Percentiles rank a stretch among this genome's conserved stretches.
These are phyloP conservation scores for Laburnicola sp. DNA, from an alignment of 2,329 filamentous ascomycete genomes.

Conservation along the genomic window DNA sequence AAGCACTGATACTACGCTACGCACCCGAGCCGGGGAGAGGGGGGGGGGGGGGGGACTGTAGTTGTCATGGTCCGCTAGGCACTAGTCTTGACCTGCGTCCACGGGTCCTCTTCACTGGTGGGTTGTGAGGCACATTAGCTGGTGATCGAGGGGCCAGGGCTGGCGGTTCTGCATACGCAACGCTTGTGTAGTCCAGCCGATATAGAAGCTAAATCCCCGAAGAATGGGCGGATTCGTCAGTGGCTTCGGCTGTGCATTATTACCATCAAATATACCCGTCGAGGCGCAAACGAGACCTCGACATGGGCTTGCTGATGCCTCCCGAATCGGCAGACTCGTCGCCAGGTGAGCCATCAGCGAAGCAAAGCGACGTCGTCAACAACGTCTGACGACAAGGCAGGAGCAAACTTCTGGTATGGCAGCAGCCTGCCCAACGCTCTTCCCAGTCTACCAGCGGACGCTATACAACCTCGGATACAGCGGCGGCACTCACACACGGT, in stretches of 20 bases:
- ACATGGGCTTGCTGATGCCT: slow-evolving; percentile 45
- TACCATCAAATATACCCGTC: slow-evolving; percentile 25
- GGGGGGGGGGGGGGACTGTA: too few species aligned
- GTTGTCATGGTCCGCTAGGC: slow-evolving; percentile 35
- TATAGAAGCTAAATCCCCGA: slow-evolving; percentile 39
- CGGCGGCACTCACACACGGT: slow-evolving; percentile 41
- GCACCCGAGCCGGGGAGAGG: too few species aligned
- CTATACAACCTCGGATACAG: slow-evolving; percentile 31
- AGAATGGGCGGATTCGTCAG: slow-evolving; percentile 32
- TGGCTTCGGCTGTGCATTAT: slow-evolving; percentile 28
- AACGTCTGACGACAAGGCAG: slow-evolving; percentile 24
- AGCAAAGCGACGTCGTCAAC: background rate
- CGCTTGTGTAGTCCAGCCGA: slow-evolving; percentile 22
- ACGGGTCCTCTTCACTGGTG: slow-evolving; percentile 24
- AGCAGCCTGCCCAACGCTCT: slow-evolving; percentile 33
- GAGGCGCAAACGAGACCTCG: slow-evolving; percentile 22
- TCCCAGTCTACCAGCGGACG: slow-evolving; percentile 23
- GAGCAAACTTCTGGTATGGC: slow-evolving; percentile 41
- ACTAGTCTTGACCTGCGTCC: slow-evolving; percentile 37
- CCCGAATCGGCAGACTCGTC: slow-evolving; percentile 39
- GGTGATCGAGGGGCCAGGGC: slow-evolving; percentile 17
- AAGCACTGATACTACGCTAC: too few species aligned
- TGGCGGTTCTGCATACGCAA: slow-evolving; percentile 30
- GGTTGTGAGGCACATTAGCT: too few species aligned
- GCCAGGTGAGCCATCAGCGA: slow-evolving; percentile 29